Conservation (phyloP, 495 filamentous ascomycete genomes). For the Alectoria sarmentosa region DNA sequence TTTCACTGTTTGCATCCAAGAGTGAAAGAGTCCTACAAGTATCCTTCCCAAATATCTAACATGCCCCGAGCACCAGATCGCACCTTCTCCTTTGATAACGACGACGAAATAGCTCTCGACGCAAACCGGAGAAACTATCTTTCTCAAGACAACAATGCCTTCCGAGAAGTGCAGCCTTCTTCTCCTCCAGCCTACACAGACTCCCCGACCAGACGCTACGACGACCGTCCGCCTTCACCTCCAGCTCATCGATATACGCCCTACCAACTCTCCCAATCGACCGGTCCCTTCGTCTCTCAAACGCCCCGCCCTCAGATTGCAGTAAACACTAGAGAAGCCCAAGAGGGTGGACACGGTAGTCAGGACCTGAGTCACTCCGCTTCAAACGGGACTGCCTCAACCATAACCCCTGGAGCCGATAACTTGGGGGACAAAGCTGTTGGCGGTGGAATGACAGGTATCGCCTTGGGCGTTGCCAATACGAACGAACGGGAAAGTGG, state of each 20-base stretch:
- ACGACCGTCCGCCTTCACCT: slow-evolving; percentile 24
- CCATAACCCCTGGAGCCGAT: slow-evolving; percentile 64
- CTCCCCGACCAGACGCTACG: slow-evolving; percentile 25
- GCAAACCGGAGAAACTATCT: slow-evolving; percentile 20
- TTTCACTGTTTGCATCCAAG: neutral
- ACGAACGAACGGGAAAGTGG: slow-evolving; percentile 66
- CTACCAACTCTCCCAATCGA: slow-evolving; percentile 20
- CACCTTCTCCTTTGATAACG: slow-evolving; percentile 27
- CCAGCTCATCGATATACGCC: slow-evolving; percentile 16
- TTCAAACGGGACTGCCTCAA: slow-evolving; percentile 39
- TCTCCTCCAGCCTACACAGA: slow-evolving; percentile 25
- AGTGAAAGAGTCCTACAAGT: neutral
- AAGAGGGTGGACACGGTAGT: slow-evolving; percentile 21
- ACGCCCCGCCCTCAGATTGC: slow-evolving; percentile 11
- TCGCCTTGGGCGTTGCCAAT: slow-evolving; percentile 68
- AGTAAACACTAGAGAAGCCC: slow-evolving; percentile 18
- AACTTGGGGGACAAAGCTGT: slow-evolving; percentile 64
- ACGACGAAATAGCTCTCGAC: slow-evolving; percentile 20
- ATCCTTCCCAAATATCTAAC: neutral
- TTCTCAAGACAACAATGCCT: slow-evolving; percentile 15
- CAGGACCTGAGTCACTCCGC: slow-evolving; percentile 27
- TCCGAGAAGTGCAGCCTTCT: slow-evolving; percentile 27
- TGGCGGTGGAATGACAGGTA: slow-evolving; percentile 71
- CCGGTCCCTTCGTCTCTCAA: slow-evolving; percentile 24
- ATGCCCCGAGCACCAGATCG: slow-evolving; percentile 18